phyloP scores from a whole-genome alignment of 1,284 basidiomycete genomes.

The Ceratobasidium papillatum region DNA sequence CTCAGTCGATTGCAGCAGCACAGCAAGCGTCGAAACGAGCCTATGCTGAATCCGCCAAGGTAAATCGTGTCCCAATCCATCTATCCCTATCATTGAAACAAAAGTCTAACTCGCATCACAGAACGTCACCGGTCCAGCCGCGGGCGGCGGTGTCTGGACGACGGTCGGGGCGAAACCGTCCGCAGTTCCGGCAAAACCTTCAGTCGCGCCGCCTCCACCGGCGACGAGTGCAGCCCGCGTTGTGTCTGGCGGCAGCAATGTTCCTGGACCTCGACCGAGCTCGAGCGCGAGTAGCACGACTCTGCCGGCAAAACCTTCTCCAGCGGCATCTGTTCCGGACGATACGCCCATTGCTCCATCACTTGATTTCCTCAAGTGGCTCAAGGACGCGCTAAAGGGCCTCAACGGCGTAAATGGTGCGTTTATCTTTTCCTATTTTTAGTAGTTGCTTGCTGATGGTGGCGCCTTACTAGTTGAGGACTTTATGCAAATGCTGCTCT shows the following conservation, averaged over 20 bases:
- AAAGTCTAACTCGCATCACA: conserved; percentile 40
- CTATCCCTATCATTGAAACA: conserved; percentile 1
- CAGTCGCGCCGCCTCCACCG: conserved; percentile 45
- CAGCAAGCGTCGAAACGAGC: conserved; percentile 65
- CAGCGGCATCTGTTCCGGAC: conserved; percentile 59
- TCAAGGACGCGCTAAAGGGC: conserved; percentile 87
- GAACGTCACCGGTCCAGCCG: conserved; percentile 43
- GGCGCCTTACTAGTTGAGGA: conserved; percentile 75
- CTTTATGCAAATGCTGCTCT: conserved; percentile 88
- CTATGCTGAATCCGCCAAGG: conserved; percentile 85
- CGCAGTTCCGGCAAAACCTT: conserved; percentile 43
- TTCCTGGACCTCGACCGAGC: conserved; percentile 49
- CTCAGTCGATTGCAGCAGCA: conserved; percentile 49
- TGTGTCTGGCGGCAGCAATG: conserved; percentile 46
- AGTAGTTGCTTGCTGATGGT: conserved; percentile 3
- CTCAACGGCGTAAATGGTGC: conserved; percentile 81
- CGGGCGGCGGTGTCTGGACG: conserved; percentile 74
- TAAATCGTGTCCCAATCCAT: conserved; percentile 49
- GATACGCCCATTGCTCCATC: conserved; percentile 75
- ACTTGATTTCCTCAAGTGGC: conserved; percentile 91
- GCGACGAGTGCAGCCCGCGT: conserved; percentile 46
- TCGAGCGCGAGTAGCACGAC: conserved; percentile 51
- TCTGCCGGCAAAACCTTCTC: conserved; percentile 52
- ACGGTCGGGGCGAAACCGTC: conserved; percentile 77
- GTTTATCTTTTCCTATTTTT: conserved; percentile 45